A percentile compares a stretch with the other conserved stretches of the same genome.
These are phyloP conservation scores for Beauveria rudraprayagi DNA, from an alignment of 2,329 filamentous ascomycete genomes.

Conservation along the genomic window DNA sequence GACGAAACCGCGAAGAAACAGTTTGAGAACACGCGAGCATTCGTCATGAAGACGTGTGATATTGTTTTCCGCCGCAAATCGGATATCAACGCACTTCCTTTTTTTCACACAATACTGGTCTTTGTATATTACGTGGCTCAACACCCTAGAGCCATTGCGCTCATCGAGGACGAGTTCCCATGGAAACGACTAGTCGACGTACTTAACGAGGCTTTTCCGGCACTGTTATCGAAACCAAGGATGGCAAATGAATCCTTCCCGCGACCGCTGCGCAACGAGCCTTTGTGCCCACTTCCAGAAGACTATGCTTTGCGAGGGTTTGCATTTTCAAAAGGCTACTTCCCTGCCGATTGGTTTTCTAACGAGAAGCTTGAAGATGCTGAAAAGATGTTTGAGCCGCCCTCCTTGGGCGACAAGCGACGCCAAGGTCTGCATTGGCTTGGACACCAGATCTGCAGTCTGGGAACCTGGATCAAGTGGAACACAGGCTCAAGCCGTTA, in stretches of 20 bases:
- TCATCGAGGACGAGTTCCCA: constrained; percentile 38
- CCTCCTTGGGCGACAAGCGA: constrained; percentile 49
- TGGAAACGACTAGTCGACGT: constrained; percentile 39
- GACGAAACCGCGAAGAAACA: constrained; percentile 16
- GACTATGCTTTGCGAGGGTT: constrained; percentile 61
- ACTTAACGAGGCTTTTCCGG: constrained; percentile 29
- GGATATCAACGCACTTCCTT: constrained; percentile 53
- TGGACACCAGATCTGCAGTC: not conserved
- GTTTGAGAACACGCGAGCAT: constrained; percentile 28
- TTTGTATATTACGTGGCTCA: constrained; percentile 44
- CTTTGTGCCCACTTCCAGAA: constrained; percentile 54
- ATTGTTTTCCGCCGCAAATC: constrained; percentile 43
- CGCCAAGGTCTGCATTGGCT: constrained; percentile 40
- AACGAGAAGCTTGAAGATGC: constrained; percentile 56
- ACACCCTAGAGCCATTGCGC: constrained; percentile 32
- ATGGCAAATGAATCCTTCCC: constrained; percentile 41
- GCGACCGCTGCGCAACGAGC: constrained; percentile 30
- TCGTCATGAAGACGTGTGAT: constrained; percentile 37
- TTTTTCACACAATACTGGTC: constrained; percentile 52
- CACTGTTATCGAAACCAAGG: constrained; percentile 22
- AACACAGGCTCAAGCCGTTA: not conserved
- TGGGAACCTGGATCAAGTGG: not conserved
- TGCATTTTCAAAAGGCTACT: constrained; percentile 51
- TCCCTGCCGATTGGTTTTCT: constrained; percentile 50
- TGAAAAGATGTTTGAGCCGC: constrained; percentile 54